These are phyloP conservation scores for Gentiana dahurica DNA, from an alignment of 257 asterid genomes.

Conservation along the genomic window DNA sequence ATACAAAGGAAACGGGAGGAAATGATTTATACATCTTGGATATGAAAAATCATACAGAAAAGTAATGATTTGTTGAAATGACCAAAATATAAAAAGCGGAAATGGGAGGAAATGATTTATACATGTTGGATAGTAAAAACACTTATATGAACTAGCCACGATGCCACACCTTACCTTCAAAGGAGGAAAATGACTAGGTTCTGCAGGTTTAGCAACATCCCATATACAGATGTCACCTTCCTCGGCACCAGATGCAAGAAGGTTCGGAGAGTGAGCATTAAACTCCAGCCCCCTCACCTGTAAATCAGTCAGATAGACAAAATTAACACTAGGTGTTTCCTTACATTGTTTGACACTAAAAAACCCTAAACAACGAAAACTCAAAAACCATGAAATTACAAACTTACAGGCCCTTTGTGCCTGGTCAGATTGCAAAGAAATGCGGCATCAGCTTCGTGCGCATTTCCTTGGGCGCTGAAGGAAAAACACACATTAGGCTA, in stretches of 20 bases:
- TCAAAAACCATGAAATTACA: conserved; percentile 5
- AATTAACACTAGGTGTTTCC: neutral
- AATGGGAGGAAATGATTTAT: too few relatives aligned
- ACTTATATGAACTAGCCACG: neutral
- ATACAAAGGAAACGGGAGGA: too few relatives aligned
- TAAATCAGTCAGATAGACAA: conserved; percentile 1
- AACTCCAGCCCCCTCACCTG: conserved; percentile 96
- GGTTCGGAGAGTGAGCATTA: conserved; percentile 54
- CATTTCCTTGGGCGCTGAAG: conserved; percentile 38
- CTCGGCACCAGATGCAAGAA: conserved; percentile 97
- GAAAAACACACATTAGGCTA: neutral
- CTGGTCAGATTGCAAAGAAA: conserved; percentile 55
- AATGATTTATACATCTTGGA: too few relatives aligned
- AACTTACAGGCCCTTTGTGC: conserved; percentile 90
- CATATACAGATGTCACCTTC: conserved; percentile 95
- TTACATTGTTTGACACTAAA: neutral
- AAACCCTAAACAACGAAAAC: neutral
- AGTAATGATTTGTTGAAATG: too few relatives aligned
- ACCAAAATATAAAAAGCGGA: too few relatives aligned
- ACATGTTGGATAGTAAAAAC: neutral
- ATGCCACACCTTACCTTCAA: conserved; percentile 47
- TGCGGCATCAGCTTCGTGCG: conserved; percentile 54
- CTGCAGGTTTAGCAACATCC: conserved; percentile 77
- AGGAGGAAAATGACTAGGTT: conserved; percentile 77
- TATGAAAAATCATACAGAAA: too few relatives aligned